Percentiles rank a stretch among this genome's conserved stretches.
These are phyloP conservation scores for Boletus vinaceobasis DNA, from an alignment of 768 basidiomycete species.

Conservation along the genomic window DNA sequence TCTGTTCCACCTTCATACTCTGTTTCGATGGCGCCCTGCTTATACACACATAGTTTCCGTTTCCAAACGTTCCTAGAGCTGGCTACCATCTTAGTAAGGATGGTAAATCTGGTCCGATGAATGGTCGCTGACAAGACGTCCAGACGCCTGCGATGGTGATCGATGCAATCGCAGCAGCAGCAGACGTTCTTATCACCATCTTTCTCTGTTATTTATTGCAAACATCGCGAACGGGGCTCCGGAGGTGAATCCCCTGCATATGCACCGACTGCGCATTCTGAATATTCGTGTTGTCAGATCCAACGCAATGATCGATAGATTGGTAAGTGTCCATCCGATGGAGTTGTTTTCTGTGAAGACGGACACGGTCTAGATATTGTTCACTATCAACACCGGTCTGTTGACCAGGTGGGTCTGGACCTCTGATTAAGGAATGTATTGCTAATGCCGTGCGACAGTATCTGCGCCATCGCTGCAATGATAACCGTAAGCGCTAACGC, in stretches of 20 bases:
- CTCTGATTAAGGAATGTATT: too few species aligned
- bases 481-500: slow-evolving; percentile 39
- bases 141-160: slow-evolving; percentile 48
- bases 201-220: slow-evolving; percentile 48
- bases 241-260: slow-evolving; percentile 28
- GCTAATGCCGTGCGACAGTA: slow-evolving; percentile 22
- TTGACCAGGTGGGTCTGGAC: slow-evolving; percentile 22
- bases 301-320: slow-evolving; percentile 52
- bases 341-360: background rate
- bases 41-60: slow-evolving; percentile 34
- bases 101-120: background rate
- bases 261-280: background rate
- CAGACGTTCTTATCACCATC: slow-evolving; percentile 50
- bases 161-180: slow-evolving; percentile 51
- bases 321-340: slow-evolving; percentile 22
- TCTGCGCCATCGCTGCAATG: slow-evolving; percentile 58
- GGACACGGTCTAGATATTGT: slow-evolving; percentile 39
- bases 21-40: background rate
- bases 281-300: slow-evolving; percentile 25
- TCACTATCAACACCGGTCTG: slow-evolving; percentile 45
- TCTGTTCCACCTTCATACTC: slow-evolving; percentile 23
- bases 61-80: slow-evolving; percentile 46
- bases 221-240: slow-evolving; percentile 50
- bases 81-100: slow-evolving; percentile 40
- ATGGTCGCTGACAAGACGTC: background rate